Percentiles rank a stretch among this genome's conserved stretches.
These are phyloP conservation scores for Lasiosphaeria hispida DNA, from an alignment of 495 filamentous ascomycete species.

Conservation along the genomic window DNA sequence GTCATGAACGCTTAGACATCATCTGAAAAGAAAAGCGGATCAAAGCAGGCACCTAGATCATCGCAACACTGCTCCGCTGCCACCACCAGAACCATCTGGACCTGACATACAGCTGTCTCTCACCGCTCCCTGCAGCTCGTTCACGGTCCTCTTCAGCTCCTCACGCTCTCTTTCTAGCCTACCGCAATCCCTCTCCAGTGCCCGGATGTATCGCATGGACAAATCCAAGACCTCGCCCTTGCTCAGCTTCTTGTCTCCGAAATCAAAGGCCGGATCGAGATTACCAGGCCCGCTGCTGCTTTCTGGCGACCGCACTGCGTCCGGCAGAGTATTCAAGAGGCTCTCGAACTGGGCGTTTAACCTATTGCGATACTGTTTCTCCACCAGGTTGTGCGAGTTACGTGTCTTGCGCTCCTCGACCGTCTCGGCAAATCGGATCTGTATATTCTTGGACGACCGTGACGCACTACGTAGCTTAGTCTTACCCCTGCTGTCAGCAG, in stretches of 20 bases:
- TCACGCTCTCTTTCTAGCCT: constrained; percentile 37
- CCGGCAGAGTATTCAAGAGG: constrained; percentile 41
- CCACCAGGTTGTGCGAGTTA: constrained; percentile 46
- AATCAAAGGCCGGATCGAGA: constrained; percentile 24
- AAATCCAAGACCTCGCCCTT: constrained; percentile 49
- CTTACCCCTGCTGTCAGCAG: not conserved
- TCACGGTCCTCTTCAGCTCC: constrained; percentile 31
- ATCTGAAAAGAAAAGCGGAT: too few species aligned
- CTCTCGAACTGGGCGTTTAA: constrained; percentile 48
- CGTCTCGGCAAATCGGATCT: constrained; percentile 33
- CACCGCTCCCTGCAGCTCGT: constrained; percentile 22
- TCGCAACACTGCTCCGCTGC: not conserved
- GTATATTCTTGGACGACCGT: constrained; percentile 40
- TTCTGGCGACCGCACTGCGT: constrained; percentile 29
- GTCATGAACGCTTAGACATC: too few species aligned
- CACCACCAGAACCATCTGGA: not conserved
- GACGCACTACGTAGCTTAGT: constrained; percentile 41
- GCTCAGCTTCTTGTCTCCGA: constrained; percentile 40
- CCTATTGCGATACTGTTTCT: constrained; percentile 50
- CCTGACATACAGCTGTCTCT: not conserved
- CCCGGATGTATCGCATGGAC: constrained; percentile 41
- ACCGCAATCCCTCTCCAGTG: constrained; percentile 37
- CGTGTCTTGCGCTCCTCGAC: constrained; percentile 39
- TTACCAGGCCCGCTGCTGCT: constrained; percentile 22
- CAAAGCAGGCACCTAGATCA: too few species aligned